phyloP scores from a whole-genome alignment of 257 asterid genomes.

The Plantago elongata region DNA sequence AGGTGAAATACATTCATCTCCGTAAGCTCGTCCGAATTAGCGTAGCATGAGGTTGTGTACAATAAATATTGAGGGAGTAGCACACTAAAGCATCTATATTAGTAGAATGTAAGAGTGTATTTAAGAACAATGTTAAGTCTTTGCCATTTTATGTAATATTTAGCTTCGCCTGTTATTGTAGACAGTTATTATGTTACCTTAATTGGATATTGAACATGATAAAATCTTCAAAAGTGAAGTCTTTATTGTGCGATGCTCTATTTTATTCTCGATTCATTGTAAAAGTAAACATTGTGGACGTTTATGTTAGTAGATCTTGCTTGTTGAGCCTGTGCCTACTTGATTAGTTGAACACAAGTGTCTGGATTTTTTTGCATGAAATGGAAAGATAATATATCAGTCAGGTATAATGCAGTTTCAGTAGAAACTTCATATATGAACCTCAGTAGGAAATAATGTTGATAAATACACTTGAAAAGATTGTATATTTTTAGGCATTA shows the following conservation, averaged over 20 bases:
- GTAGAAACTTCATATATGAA: too few relatives aligned
- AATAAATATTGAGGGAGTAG: too few relatives aligned
- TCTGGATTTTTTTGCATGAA: too few relatives aligned
- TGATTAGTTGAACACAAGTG: too few relatives aligned
- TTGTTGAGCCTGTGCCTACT: too few relatives aligned
- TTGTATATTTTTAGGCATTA: too few relatives aligned
- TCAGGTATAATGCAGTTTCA: too few relatives aligned
- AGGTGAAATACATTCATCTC: constrained; percentile 5
- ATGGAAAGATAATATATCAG: too few relatives aligned
- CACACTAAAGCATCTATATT: background rate
- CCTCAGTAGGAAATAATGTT: too few relatives aligned
- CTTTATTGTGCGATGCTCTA: constrained; percentile 4
- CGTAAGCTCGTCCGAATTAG: background rate
- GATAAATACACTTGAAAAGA: too few relatives aligned
- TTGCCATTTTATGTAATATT: constrained; percentile 4
- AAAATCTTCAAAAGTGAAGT: constrained; percentile 2
- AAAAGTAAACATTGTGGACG: background rate
- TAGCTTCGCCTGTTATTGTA: constrained; percentile 9
- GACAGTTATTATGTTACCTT: constrained; percentile 1
- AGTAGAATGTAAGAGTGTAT: constrained; percentile 5
- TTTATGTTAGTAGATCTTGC: too few relatives aligned
- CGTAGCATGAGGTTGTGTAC: too few relatives aligned
- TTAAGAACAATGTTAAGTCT: background rate
- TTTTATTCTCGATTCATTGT: constrained; percentile 3
- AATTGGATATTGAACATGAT: constrained; percentile 15